Evolutionary conservation across 2,329 filamentous ascomycete species (phyloP), one percentile per base, ranked within the genome.

Genomic region (Xylariaceae sp.): DNA sequence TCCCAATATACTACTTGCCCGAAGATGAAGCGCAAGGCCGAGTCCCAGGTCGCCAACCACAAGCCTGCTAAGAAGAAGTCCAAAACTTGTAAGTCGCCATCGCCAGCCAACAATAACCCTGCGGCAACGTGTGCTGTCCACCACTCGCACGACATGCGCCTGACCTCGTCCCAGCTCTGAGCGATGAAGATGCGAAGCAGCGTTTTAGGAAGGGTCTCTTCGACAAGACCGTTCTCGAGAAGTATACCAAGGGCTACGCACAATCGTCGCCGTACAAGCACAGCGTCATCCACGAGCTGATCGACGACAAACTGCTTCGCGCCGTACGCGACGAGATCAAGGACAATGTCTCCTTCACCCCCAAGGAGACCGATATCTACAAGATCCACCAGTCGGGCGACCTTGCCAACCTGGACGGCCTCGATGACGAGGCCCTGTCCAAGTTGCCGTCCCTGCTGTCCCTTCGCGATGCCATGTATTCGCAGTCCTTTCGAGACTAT

Each of bases 301-400:
- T 96, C 56, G 70, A 92, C 60, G 82, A 90, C 50, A 60, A 68
- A 30, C 79, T 98, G 13, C 76, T 98, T 29, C 89, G 89, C 52
- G 71, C 76, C 35, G 92, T 98, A 39, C 88, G 92, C 55, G 65
- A 74, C 52, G 92, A 98, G 65, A 90, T 96, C 59, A 81, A 82
- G 59, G 72, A 83, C 47, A 89, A 94, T 55, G 84, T 98, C 47
- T 80, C 85, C 47, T 98, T 98, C 65, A 95, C 92, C 10, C 89
- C 89, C 50, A 98, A 98, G 61, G 92, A 98, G 63, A 98, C 92
- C 30, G 92, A 98, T 59, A 98, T 98, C 51, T 98, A 98, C 75
- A 94, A 93, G 64, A 96, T 98, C 55, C 89, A 95, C 71, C 92
- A 98, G 67, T 96, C 90, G 4, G 92, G 92, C 45, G 92, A 98